Evolutionary conservation across 1,284 basidiomycete species (phyloP).

Genomic region (Trichosporon sp.): DNA sequence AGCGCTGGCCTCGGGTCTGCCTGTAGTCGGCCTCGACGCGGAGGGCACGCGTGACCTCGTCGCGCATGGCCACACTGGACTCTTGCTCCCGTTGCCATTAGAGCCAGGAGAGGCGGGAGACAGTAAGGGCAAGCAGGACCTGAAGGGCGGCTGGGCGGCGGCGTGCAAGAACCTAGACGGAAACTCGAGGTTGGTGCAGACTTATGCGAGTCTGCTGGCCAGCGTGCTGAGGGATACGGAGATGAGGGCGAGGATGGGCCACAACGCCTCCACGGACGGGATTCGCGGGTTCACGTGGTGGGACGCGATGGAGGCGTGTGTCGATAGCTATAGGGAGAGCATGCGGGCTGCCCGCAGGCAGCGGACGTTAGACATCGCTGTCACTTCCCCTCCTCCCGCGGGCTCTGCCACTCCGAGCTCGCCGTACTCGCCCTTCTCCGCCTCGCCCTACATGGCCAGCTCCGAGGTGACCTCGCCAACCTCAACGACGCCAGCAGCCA

Average conservation of each 20-base stretch:
- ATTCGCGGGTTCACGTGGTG: slow-evolving; percentile 52
- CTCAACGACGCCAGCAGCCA: background rate
- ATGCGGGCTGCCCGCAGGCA: slow-evolving; percentile 26
- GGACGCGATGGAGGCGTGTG: slow-evolving; percentile 55
- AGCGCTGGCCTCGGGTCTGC: slow-evolving; percentile 55
- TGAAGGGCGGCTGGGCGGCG: slow-evolving; percentile 6
- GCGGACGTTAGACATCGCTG: background rate
- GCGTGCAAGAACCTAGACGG: slow-evolving; percentile 28
- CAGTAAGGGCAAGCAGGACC: slow-evolving; percentile 9
- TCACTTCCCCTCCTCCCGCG: background rate
- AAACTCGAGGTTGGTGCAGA: slow-evolving; percentile 34
- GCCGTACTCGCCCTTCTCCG: background rate
- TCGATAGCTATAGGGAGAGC: slow-evolving; percentile 53
- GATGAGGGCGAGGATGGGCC: slow-evolving; percentile 48
- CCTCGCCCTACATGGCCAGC: background rate
- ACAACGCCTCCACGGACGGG: slow-evolving; percentile 46
- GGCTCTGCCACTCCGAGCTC: background rate
- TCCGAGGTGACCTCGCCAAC: background rate
- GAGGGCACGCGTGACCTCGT: slow-evolving; percentile 58
- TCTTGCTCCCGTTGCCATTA: slow-evolving; percentile 45
- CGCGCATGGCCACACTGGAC: slow-evolving; percentile 49
- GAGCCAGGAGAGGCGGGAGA: slow-evolving; percentile 23
- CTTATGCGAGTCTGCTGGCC: slow-evolving; percentile 51
- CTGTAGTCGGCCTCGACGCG: slow-evolving; percentile 55
- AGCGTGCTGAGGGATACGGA: slow-evolving; percentile 41